Percentiles rank a stretch among this genome's conserved stretches.
Conservation (phyloP, 495 filamentous ascomycete genomes). For the Chaetomium tenue region DNA sequence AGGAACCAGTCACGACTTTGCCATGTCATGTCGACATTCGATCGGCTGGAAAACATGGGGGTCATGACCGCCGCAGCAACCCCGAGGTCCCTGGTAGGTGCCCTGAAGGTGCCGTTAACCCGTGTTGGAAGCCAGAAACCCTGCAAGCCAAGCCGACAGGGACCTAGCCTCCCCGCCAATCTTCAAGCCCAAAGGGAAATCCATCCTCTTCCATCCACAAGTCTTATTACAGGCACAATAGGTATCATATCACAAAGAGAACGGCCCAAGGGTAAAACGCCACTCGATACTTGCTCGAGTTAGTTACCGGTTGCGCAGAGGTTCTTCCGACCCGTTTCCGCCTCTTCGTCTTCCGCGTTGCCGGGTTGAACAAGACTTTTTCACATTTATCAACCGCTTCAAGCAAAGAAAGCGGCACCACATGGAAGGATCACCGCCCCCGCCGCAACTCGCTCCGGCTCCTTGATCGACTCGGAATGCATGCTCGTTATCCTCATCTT, state of each 20-base stretch:
- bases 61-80: not conserved
- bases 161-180: conserved; percentile 13
- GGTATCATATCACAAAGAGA: not conserved
- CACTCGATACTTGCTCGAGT: not conserved
- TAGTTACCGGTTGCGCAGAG: not conserved
- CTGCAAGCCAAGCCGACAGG: conserved; percentile 13
- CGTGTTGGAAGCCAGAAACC: conserved; percentile 7
- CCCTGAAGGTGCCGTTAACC: conserved; percentile 9
- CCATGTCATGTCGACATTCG: not conserved
- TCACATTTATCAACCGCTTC: conserved; percentile 10
- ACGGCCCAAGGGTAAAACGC: not conserved
- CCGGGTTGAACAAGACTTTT: not conserved
- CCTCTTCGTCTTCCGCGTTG: not conserved
- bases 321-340: not conserved
- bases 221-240: not conserved
- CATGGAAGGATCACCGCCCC: conserved; percentile 1
- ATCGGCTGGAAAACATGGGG: conserved; percentile 8
- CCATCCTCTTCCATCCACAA: not conserved
- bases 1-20: not conserved
- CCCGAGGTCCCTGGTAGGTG: no score
- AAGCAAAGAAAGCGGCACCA: not conserved
- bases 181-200: not conserved
- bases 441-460: not conserved
- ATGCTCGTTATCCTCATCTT: not conserved
- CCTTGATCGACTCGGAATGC: not conserved